Base-by-base conservation (phyloP, 257 asterid genomes). In the Capsicum pubescens region DNA sequence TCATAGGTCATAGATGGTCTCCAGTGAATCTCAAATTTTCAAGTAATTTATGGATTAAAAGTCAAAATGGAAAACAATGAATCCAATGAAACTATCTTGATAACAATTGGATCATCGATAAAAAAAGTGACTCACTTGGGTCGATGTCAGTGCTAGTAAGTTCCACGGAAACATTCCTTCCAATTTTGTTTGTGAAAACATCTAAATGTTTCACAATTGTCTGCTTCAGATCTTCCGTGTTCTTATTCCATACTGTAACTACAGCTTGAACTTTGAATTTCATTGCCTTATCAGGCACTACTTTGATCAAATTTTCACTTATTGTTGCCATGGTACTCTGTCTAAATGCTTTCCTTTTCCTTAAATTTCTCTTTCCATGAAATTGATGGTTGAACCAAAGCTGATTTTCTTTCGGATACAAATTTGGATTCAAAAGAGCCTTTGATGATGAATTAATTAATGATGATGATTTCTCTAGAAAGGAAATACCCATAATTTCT, bases 201-300 rank as follows among this genome's bases (percentile, higher is more conserved):
- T 97, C 99, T 60, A 91, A 86, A 58, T 93, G 98, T 78, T 93
- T 93, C 10, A 93, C 87, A 7, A 97, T 60, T 19, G 94, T 80
- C 81, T 91, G 98, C 87, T 90, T 95, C 1, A 93, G 88, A 54
- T 92, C 97, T 89, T 95, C 98, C 82, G 90, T 93, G 61, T 86
- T 87, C 87, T 95, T 93, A 88, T 97, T 97, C 85, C 91, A 92
- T 35, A 97, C 94, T 1, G 98, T 93, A 70, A 92, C 90, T 61
- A 93, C 96, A 16, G 99, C 97, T 88, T 98, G 89, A 0, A 93
- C 99, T 86, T 92, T 93, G 77, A 95, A 92, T 76, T 89, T 87
- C 64, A 89, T 95, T 5, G 97, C 92, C 32, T 93, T 93, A 60
- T 93, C 97, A 39, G 97, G 91, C 85, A 91, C 83, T 4, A 89